Percentiles rank a stretch among this genome's conserved stretches.
Conservation (phyloP, 2,329 filamentous ascomycete genomes). For the Penicillium sp. region DNA sequence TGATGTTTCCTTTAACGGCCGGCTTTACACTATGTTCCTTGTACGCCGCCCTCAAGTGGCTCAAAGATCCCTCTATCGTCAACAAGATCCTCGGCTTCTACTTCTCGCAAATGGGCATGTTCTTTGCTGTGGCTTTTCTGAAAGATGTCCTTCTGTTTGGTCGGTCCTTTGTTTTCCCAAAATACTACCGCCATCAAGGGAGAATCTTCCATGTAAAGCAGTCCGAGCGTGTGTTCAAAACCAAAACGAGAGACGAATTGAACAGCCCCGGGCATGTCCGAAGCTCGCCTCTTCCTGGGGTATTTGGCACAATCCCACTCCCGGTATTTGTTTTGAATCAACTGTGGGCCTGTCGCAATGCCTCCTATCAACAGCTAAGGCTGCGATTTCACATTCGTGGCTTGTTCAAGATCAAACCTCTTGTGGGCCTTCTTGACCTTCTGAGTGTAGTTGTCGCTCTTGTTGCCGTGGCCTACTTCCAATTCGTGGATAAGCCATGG, state of each 20-base stretch:
- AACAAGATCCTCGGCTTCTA: conserved; percentile 83
- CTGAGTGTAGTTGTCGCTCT: conserved; percentile 58
- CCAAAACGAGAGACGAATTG: conserved; percentile 16
- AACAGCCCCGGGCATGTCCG: conserved; percentile 11
- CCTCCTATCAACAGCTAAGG: conserved; percentile 52
- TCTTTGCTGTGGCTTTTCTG: conserved; percentile 70
- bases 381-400: conserved; percentile 57
- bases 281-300: conserved; percentile 53
- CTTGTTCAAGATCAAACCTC: conserved; percentile 42
- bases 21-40: conserved; percentile 69
- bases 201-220: conserved; percentile 49
- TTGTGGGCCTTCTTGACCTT: conserved; percentile 47
- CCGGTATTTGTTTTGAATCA: conserved; percentile 32
- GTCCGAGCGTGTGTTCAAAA: conserved; percentile 31
- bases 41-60: conserved; percentile 86
- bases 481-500: conserved; percentile 60
- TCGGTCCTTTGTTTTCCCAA: conserved; percentile 70
- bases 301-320: conserved; percentile 50
- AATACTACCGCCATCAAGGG: conserved; percentile 59
- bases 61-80: conserved; percentile 75
- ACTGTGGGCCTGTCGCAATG: conserved; percentile 52
- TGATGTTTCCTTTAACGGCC: conserved; percentile 79
- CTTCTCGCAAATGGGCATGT: conserved; percentile 76
- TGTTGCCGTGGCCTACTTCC: conserved; percentile 64
- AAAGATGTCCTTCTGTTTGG: conserved; percentile 68